Conservation (phyloP, 441 rosid species). For the Populus hybrid region DNA sequence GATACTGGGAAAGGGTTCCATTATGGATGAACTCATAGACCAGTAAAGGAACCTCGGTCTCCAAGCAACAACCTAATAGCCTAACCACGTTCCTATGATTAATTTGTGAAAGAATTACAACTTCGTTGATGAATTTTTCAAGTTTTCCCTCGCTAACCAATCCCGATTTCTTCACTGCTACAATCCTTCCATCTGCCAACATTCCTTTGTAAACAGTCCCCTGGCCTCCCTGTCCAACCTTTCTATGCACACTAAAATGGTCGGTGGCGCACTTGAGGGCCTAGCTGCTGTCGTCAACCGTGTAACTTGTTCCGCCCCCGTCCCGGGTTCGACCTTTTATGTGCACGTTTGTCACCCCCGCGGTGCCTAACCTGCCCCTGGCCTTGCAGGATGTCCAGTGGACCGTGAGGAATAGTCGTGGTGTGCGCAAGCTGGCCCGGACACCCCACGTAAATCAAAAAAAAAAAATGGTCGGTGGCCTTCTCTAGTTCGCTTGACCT, state of each 20-base stretch:
- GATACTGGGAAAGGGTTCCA: background rate
- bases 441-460: too few relatives aligned
- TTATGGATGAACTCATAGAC: constrained; percentile 15
- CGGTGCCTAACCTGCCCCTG: too few relatives aligned
- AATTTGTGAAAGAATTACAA: constrained; percentile 1
- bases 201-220: constrained; percentile 3
- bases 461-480: background rate
- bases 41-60: constrained; percentile 3
- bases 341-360: too few relatives aligned
- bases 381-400: too few relatives aligned
- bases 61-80: constrained; percentile 4
- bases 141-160: background rate
- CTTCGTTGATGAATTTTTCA: constrained; percentile 3
- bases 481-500: background rate
- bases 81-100: constrained; percentile 10
- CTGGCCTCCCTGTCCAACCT: constrained; percentile 11
- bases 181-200: constrained; percentile 9
- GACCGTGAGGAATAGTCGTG: too few relatives aligned
- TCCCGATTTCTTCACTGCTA: constrained; percentile 4
- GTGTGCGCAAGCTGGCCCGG: too few relatives aligned
- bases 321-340: too few relatives aligned
- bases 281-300: too few relatives aligned
- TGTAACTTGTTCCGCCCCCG: too few relatives aligned
- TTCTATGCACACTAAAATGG: background rate
- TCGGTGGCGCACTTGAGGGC: too few relatives aligned